Conservation (phyloP, 495 filamentous ascomycete genomes). For the Glonium stellatum region DNA sequence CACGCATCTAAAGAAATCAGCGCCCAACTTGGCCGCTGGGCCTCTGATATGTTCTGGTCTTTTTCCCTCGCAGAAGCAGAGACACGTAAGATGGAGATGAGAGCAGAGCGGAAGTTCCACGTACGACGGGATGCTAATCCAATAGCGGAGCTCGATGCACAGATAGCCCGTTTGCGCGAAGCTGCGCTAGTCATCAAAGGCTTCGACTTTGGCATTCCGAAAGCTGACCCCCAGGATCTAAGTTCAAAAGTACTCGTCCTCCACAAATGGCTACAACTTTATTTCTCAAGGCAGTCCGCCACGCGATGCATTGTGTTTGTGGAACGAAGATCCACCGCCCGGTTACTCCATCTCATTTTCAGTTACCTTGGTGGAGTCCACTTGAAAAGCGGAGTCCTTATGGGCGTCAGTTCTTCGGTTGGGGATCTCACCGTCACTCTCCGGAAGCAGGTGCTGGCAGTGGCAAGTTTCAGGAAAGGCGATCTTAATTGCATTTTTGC, state of each 20-base stretch:
- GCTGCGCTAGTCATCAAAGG: slow-evolving; percentile 51
- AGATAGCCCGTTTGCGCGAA: slow-evolving; percentile 51
- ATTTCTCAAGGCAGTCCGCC: slow-evolving; percentile 50
- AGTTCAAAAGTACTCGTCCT: slow-evolving; percentile 71
- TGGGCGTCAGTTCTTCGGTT: slow-evolving; percentile 47
- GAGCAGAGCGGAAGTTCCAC: slow-evolving; percentile 43
- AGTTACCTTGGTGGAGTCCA: slow-evolving; percentile 48
- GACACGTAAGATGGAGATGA: slow-evolving; percentile 53
- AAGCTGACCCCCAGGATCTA: slow-evolving; percentile 39
- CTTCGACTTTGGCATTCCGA: slow-evolving; percentile 44
- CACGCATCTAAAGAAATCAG: slow-evolving; percentile 49
- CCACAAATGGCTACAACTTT: slow-evolving; percentile 45
- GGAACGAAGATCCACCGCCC: slow-evolving; percentile 67
- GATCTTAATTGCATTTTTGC: slow-evolving; percentile 82
- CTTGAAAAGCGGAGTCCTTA: slow-evolving; percentile 59
- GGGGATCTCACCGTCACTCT: slow-evolving; percentile 58
- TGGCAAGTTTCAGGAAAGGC: slow-evolving; percentile 71
- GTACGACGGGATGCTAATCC: slow-evolving; percentile 24
- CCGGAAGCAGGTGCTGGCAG: slow-evolving; percentile 65
- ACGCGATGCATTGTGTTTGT: slow-evolving; percentile 88
- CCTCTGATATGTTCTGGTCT: slow-evolving; percentile 74
- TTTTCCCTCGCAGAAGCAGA: slow-evolving; percentile 63
- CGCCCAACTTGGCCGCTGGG: slow-evolving; percentile 75
- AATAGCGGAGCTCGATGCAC: slow-evolving; percentile 42
- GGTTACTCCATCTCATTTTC: slow-evolving; percentile 61